phyloP scores from a whole-genome alignment of 2,329 filamentous ascomycete genomes.

The Colletotrichum agaves region DNA sequence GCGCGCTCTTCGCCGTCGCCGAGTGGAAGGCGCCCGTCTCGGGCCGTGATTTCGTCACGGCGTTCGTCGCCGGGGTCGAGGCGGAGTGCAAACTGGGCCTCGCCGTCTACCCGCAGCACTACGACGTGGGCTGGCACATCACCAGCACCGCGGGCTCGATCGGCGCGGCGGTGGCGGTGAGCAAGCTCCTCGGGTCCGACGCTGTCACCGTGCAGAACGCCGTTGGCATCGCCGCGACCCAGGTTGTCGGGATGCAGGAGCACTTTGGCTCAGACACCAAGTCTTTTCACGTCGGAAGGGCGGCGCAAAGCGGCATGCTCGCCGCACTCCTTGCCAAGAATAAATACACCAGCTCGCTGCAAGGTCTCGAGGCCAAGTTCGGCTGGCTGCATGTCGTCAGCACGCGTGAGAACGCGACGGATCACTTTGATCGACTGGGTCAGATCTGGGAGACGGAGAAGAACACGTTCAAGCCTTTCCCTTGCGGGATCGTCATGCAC shows the following conservation, averaged over 20 bases:
- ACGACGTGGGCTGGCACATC: slow-evolving; percentile 1
- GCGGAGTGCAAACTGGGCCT: neutral
- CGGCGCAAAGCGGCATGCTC: neutral
- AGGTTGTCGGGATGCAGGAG: slow-evolving; percentile 4
- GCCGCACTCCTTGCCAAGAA: neutral
- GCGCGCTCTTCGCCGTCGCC: neutral
- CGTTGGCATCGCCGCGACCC: neutral
- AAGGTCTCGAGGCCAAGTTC: neutral
- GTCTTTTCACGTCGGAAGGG: neutral
- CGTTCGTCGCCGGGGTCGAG: neutral
- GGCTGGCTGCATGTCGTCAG: slow-evolving; percentile 3
- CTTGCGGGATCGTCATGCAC: slow-evolving; percentile 5
- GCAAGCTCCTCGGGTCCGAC: neutral
- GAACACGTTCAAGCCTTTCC: slow-evolving; percentile 5
- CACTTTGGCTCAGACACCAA: neutral
- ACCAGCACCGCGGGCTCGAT: neutral
- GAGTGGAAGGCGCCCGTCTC: neutral
- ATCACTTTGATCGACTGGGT: neutral
- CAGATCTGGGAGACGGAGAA: neutral
- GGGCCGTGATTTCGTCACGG: neutral
- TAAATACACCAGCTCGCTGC: neutral
- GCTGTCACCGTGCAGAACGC: neutral
- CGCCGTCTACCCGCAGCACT: neutral
- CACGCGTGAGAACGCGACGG: neutral
- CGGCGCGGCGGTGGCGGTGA: neutral